Conservation (phyloP, 768 basidiomycete genomes). For the Pleurotus giganteus region DNA sequence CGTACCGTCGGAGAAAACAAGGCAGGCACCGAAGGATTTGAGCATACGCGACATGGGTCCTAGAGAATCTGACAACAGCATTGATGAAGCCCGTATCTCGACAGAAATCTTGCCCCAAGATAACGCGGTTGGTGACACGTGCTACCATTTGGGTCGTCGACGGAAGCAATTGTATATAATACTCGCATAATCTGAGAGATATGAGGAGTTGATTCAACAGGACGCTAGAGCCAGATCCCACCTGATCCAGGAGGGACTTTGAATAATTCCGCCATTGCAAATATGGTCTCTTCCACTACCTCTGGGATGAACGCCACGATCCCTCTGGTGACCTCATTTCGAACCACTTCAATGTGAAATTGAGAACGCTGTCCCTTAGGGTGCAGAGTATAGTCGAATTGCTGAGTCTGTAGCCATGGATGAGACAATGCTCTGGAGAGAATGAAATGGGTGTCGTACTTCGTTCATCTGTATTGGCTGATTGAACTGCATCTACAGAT, state of each 20-base stretch:
- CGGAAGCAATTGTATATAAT: conserved; percentile 13
- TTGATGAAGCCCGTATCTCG: conserved; percentile 16
- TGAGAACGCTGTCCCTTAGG: not conserved
- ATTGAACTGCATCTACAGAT: not conserved
- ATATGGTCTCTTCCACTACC: conserved; percentile 13
- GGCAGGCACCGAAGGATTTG: conserved; percentile 22
- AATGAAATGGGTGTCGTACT: not conserved
- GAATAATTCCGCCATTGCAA: conserved; percentile 9
- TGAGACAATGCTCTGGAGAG: conserved; percentile 12
- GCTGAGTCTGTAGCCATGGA: conserved; percentile 7
- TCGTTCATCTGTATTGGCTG: not conserved
- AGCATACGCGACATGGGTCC: conserved; percentile 11
- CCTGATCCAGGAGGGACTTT: conserved; percentile 1
- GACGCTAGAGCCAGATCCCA: conserved; percentile 6
- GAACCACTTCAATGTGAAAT: conserved; percentile 4
- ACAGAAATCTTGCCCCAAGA: conserved; percentile 17
- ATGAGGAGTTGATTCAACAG: not conserved
- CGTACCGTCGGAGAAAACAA: not conserved
- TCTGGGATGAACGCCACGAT: conserved; percentile 13
- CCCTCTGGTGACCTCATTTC: conserved; percentile 16
- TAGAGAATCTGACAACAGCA: conserved; percentile 15
- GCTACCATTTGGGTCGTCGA: conserved; percentile 15
- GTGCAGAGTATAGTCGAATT: not conserved
- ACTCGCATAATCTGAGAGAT: conserved; percentile 5
- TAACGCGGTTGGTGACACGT: conserved; percentile 17